Percentiles rank a stretch among this genome's conserved stretches.
Evolutionary conservation across 1,284 basidiomycete species (phyloP).

Genomic region (Ustilago xerochloae): DNA sequence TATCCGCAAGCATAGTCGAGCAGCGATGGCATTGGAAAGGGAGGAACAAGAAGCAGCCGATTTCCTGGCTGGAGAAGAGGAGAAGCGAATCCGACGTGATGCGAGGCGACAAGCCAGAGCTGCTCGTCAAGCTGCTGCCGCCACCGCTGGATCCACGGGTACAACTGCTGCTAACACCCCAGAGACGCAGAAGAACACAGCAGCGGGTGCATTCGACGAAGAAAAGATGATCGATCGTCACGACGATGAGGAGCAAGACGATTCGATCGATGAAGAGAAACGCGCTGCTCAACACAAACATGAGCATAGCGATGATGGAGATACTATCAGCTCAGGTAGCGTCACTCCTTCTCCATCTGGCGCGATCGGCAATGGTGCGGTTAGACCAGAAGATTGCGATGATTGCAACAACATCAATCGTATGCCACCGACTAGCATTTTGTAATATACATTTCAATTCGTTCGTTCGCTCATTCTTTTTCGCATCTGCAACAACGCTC

Average conservation of each 20-base stretch:
- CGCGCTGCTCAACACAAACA: neutral
- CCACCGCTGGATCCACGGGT: neutral
- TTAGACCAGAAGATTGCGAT: slow-evolving; percentile 20
- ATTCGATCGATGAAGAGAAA: slow-evolving; percentile 2
- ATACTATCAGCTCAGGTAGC: slow-evolving; percentile 12
- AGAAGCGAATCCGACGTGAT: slow-evolving; percentile 24
- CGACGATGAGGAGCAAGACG: neutral
- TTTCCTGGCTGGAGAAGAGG: slow-evolving; percentile 20
- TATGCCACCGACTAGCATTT: slow-evolving; percentile 41
- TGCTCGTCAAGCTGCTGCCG: slow-evolving; percentile 8
- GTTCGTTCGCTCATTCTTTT: neutral
- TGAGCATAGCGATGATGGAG: slow-evolving; percentile 3
- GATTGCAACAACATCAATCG: slow-evolving; percentile 34
- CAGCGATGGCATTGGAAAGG: slow-evolving; percentile 49
- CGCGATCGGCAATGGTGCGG: neutral
- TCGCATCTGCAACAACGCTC: no score
- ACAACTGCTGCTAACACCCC: neutral
- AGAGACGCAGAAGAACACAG: neutral
- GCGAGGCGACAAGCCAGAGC: slow-evolving; percentile 17
- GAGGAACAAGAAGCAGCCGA: slow-evolving; percentile 45
- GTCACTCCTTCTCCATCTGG: slow-evolving; percentile 22
- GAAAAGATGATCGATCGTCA: slow-evolving; percentile 24
- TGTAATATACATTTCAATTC: slow-evolving; percentile 1
- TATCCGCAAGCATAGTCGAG: slow-evolving; percentile 47
- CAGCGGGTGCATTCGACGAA: slow-evolving; percentile 11